These are phyloP conservation scores for Withania somnifera DNA, from an alignment of 305 asterid genomes.

Conservation along the genomic window DNA sequence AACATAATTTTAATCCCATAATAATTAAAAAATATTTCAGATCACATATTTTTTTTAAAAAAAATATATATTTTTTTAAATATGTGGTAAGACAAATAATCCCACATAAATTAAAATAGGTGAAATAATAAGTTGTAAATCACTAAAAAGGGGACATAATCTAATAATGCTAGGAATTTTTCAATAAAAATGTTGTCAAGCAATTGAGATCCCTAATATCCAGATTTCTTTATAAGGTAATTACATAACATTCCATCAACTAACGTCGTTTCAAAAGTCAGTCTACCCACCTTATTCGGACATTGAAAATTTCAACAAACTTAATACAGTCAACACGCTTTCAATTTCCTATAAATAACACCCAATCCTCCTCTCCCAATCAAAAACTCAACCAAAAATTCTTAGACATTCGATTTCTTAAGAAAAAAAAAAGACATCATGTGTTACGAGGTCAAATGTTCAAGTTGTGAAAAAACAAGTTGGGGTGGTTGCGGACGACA, in stretches of 20 bases:
- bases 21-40: no score
- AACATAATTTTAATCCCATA: no score
- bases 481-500: conserved; percentile 32
- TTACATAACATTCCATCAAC: background rate
- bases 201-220: no score
- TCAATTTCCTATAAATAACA: background rate
- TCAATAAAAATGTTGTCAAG: no score
- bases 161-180: no score
- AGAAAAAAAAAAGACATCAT: background rate
- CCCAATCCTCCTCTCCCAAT: background rate
- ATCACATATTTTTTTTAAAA: no score
- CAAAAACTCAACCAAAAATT: background rate
- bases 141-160: no score
- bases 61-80: no score
- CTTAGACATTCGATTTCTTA: background rate
- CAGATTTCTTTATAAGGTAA: no score
- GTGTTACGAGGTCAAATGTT: conserved; percentile 24
- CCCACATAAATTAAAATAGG: no score
- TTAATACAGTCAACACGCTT: background rate
- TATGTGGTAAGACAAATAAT: no score
- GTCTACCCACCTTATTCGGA: background rate
- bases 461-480: conserved; percentile 17
- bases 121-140: no score
- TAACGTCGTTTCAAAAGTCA: background rate
- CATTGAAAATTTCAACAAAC: background rate